A percentile compares a stretch with the other conserved stretches of the same genome.
phyloP scores from a whole-genome alignment of 2,329 filamentous ascomycete genomes.

The Ophiostoma sp. region DNA sequence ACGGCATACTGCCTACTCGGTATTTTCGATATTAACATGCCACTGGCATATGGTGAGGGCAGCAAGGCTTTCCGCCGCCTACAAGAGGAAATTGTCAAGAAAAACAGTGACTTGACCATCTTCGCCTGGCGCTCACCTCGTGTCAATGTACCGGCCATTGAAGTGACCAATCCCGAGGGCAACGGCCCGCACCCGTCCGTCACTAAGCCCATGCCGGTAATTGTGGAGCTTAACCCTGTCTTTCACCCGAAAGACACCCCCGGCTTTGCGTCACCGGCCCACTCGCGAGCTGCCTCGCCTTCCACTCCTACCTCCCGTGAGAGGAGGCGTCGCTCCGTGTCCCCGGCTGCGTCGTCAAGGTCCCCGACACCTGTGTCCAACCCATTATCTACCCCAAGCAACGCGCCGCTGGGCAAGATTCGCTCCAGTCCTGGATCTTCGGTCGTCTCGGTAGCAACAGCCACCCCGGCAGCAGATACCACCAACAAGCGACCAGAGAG shows the following conservation, averaged over 20 bases:
- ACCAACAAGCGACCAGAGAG: neutral
- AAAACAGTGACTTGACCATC: conserved; percentile 29
- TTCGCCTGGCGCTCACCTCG: conserved; percentile 31
- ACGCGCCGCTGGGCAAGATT: neutral
- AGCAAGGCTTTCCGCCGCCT: conserved; percentile 29
- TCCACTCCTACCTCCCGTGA: neutral
- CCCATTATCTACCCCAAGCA: neutral
- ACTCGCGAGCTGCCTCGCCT: neutral
- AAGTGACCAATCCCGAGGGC: neutral
- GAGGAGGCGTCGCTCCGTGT: neutral
- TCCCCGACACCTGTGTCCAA: neutral
- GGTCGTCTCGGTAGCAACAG: neutral
- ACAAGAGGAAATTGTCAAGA: conserved; percentile 30
- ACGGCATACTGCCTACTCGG: conserved; percentile 32
- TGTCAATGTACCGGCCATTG: neutral
- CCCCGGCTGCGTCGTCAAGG: neutral
- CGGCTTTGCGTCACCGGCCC: neutral
- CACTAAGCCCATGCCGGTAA: neutral
- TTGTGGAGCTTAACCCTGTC: neutral
- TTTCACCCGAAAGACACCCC: neutral
- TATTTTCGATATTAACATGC: conserved; percentile 30
- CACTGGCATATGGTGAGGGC: conserved; percentile 31
- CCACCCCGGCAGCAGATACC: neutral
- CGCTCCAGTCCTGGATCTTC: neutral
- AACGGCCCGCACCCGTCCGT: neutral